Evolutionary conservation across 1,284 basidiomycete genomes (phyloP).

Genomic region (Marasmius fiardii): DNA sequence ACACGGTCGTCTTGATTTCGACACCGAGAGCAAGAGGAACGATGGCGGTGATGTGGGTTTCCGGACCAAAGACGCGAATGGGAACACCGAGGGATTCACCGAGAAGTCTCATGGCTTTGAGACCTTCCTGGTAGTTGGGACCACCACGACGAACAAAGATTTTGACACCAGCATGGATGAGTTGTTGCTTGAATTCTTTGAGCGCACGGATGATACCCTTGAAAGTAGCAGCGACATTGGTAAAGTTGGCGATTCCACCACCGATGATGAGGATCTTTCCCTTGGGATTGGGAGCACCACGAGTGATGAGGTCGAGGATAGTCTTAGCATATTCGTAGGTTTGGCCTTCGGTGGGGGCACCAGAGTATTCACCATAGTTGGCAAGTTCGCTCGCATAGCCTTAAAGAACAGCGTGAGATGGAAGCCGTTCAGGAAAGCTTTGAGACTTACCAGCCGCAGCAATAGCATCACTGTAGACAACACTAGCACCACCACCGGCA

Average conservation of each 20-base stretch:
- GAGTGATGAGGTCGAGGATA: slow-evolving; percentile 95
- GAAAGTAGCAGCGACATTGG: slow-evolving; percentile 98
- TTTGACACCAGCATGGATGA: slow-evolving; percentile 83
- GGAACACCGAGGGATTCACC: slow-evolving; percentile 97
- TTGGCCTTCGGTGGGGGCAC: slow-evolving; percentile 97
- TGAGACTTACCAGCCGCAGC: slow-evolving; percentile 76
- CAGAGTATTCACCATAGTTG: slow-evolving; percentile 99
- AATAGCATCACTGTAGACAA: slow-evolving; percentile 84
- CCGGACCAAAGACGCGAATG: slow-evolving; percentile 96
- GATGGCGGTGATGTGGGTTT: slow-evolving; percentile 98
- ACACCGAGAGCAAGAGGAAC: slow-evolving; percentile 96
- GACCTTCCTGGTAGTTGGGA: slow-evolving; percentile 92
- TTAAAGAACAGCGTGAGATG: slow-evolving; percentile 94
- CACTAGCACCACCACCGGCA: slow-evolving; percentile 81
- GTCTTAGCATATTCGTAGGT: slow-evolving; percentile 99
- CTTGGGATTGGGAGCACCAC: slow-evolving; percentile 76
- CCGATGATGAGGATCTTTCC: slow-evolving; percentile 99
- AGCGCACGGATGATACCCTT: slow-evolving; percentile 99
- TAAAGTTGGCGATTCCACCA: slow-evolving; percentile 99
- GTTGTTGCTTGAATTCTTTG: slow-evolving; percentile 87
- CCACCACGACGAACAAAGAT: slow-evolving; percentile 98
- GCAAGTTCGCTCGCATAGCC: slow-evolving; percentile 97
- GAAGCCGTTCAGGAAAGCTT: slow-evolving; percentile 58
- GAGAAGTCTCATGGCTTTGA: slow-evolving; percentile 98
- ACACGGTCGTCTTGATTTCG: slow-evolving; percentile 38